phyloP scores from a whole-genome alignment of 495 filamentous ascomycete genomes.

The Tetracladium setigerum region DNA sequence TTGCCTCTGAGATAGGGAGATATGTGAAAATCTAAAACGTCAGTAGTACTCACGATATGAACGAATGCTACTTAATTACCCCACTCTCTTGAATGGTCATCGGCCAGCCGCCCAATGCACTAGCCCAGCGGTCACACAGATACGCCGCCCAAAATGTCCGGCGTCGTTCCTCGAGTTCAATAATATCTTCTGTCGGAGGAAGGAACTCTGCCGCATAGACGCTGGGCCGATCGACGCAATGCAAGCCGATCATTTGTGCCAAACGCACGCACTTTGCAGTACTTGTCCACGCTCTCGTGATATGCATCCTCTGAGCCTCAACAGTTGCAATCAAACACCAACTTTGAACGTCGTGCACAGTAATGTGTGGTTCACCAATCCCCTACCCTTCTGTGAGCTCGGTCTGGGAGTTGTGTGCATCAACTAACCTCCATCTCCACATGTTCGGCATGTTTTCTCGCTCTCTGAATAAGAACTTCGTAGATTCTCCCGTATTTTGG shows the following conservation, averaged over 20 bases:
- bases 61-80: constrained; percentile 11
- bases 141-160: constrained; percentile 91
- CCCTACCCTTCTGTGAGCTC: too few relatives aligned
- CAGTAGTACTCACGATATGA: too few relatives aligned
- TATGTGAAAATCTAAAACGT: constrained; percentile 73
- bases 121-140: constrained; percentile 78
- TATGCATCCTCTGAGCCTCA: constrained; percentile 94
- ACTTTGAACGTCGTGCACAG: constrained; percentile 67
- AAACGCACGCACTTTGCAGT: constrained; percentile 66
- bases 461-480: constrained; percentile 73
- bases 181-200: constrained; percentile 81
- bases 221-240: constrained; percentile 72
- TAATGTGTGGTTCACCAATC: constrained; percentile 71
- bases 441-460: constrained; percentile 77
- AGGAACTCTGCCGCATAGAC: constrained; percentile 90
- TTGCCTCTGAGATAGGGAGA: constrained; percentile 71
- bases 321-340: constrained; percentile 71
- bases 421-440: constrained; percentile 93
- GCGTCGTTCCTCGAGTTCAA: constrained; percentile 78
- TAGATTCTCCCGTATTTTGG: constrained; percentile 72
- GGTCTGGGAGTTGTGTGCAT: too few relatives aligned
- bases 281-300: constrained; percentile 88
- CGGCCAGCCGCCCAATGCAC: constrained; percentile 93
- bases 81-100: constrained; percentile 85
- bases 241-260: constrained; percentile 81